Evolutionary conservation across 1,139 yeast species (phyloP).

Genomic region (Candida sp.): DNA sequence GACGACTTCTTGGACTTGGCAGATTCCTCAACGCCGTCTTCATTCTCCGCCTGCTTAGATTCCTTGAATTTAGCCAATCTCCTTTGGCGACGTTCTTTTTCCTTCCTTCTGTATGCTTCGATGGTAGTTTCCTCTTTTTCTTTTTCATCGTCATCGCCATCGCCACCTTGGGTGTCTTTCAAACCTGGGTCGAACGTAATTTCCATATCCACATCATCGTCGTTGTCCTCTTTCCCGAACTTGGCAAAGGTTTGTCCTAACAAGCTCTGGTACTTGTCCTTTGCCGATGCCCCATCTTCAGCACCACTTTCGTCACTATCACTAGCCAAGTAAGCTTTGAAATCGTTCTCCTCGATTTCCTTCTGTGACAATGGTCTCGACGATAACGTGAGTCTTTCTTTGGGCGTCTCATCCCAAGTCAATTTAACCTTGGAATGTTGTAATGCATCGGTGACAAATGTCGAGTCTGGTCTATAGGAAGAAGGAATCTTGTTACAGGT

Average conservation of each 20-base stretch:
- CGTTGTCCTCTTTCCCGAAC: slow-evolving; percentile 46
- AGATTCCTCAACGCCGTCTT: slow-evolving; percentile 25
- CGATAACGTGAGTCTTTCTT: slow-evolving; percentile 81
- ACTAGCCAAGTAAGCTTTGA: slow-evolving; percentile 93
- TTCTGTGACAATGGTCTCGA: slow-evolving; percentile 84
- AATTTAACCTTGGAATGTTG: slow-evolving; percentile 93
- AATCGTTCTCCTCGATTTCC: slow-evolving; percentile 96
- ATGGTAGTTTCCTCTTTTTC: slow-evolving; percentile 75
- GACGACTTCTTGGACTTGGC: slow-evolving; percentile 26
- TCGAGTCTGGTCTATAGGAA: slow-evolving; percentile 76
- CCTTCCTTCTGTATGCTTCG: slow-evolving; percentile 84
- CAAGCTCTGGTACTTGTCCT: slow-evolving; percentile 68
- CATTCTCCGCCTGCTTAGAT: slow-evolving; percentile 48
- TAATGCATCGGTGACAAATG: slow-evolving; percentile 89
- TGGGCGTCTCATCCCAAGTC: slow-evolving; percentile 99
- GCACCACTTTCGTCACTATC: slow-evolving; percentile 69
- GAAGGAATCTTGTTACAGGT: slow-evolving; percentile 73
- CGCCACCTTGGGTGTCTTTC: slow-evolving; percentile 43
- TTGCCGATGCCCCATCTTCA: slow-evolving; percentile 42
- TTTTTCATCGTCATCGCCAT: slow-evolving; percentile 26
- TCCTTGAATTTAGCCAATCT: slow-evolving; percentile 78
- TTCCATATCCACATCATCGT: slow-evolving; percentile 88
- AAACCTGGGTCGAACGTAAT: slow-evolving; percentile 94
- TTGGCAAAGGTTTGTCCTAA: slow-evolving; percentile 50
- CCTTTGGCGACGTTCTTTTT: slow-evolving; percentile 87